phyloP scores from a whole-genome alignment of 2,329 filamentous ascomycete genomes.

The Lecanicillium sp. region DNA sequence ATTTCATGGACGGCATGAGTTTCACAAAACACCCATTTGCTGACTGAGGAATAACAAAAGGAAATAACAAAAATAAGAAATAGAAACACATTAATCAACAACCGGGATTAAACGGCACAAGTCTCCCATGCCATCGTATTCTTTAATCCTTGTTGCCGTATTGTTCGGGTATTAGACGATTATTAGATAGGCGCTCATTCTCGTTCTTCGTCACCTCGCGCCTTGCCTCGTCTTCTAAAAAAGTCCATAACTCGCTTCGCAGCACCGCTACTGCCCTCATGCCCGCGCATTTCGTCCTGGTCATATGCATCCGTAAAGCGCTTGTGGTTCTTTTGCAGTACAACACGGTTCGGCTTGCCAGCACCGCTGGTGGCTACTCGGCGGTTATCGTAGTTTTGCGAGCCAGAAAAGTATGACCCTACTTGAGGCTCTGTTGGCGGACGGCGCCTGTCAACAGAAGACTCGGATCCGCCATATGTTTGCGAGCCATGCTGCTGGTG shows the following conservation, averaged over 20 bases:
- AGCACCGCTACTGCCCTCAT: slow-evolving; percentile 76
- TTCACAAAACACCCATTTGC: too few relatives aligned
- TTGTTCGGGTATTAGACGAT: background rate
- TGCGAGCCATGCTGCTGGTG: slow-evolving; percentile 34
- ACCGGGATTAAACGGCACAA: background rate
- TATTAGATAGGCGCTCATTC: background rate
- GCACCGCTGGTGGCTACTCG: slow-evolving; percentile 24
- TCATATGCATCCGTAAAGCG: slow-evolving; percentile 88
- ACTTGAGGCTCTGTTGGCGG: slow-evolving; percentile 29
- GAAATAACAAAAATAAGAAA: slow-evolving; percentile 5
- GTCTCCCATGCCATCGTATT: background rate
- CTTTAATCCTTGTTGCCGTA: background rate
- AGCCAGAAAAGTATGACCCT: slow-evolving; percentile 35
- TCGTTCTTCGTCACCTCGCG: slow-evolving; percentile 49
- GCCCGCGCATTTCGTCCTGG: slow-evolving; percentile 54
- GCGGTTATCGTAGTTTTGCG: slow-evolving; percentile 31
- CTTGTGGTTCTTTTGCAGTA: slow-evolving; percentile 78
- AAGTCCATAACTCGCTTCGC: slow-evolving; percentile 97
- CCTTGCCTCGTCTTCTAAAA: slow-evolving; percentile 80
- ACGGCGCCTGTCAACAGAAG: slow-evolving; percentile 40
- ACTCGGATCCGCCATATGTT: slow-evolving; percentile 44
- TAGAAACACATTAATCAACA: slow-evolving; percentile 2
- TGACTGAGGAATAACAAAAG: slow-evolving; percentile 5
- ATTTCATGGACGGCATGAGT: slow-evolving; percentile 2
- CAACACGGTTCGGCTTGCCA: slow-evolving; percentile 36